Conservation (phyloP, 805 yeast genomes). For the Lipomyces anomalus region DNA sequence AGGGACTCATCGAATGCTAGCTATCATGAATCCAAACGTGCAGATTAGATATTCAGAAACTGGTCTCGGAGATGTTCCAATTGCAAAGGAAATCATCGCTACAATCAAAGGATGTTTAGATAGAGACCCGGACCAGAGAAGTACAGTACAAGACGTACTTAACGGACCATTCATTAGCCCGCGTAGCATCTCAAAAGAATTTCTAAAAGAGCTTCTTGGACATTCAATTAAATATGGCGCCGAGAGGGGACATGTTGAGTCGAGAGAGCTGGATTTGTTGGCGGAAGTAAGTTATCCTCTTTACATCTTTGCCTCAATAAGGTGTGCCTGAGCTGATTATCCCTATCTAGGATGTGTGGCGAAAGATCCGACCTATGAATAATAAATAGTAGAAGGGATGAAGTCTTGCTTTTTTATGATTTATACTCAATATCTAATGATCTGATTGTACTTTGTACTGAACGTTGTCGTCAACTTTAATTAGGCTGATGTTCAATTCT, state of each 20-base stretch:
- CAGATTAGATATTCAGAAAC: slow-evolving; percentile 57
- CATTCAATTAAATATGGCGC: slow-evolving; percentile 74
- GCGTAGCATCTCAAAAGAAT: slow-evolving; percentile 58
- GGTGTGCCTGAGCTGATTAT: neutral
- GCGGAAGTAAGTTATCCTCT: no score
- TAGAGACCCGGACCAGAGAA: slow-evolving; percentile 63
- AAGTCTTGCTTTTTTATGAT: no score
- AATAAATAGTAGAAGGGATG: neutral
- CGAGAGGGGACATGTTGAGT: slow-evolving; percentile 26
- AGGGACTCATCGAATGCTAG: slow-evolving; percentile 71
- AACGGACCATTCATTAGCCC: slow-evolving; percentile 67
- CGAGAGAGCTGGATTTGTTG: slow-evolving; percentile 10
- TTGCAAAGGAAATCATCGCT: slow-evolving; percentile 64
- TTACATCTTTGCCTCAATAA: neutral
- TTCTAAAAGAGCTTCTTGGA: slow-evolving; percentile 63
- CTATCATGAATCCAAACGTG: slow-evolving; percentile 80
- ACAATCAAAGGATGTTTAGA: slow-evolving; percentile 66
- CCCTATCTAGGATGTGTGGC: slow-evolving; percentile 21
- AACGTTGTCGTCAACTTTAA: no score
- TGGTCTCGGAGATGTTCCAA: slow-evolving; percentile 56
- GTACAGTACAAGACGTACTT: slow-evolving; percentile 57
- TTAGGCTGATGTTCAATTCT: no score
- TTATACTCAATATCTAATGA: neutral
- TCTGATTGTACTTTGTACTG: no score
- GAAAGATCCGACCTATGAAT: slow-evolving; percentile 12